These are phyloP conservation scores for Alternaria conjuncta DNA, from an alignment of 2,329 filamentous ascomycete species.

Conservation along the genomic window DNA sequence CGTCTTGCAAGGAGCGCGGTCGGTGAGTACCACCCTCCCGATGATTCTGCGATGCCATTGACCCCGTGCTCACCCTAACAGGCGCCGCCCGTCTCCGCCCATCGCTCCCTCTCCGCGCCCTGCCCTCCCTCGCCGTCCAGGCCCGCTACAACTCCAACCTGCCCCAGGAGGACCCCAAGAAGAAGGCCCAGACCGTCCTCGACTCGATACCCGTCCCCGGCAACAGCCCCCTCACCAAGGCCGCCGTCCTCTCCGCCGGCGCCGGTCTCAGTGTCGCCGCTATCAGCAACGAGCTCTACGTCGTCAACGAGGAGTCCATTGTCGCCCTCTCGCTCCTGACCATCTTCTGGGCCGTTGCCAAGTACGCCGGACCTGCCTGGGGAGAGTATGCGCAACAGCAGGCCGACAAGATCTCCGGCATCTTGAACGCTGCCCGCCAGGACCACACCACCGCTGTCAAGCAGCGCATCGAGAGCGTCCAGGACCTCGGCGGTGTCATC, in stretches of 20 bases:
- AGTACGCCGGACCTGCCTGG: conserved; percentile 93
- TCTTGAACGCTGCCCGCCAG: conserved; percentile 90
- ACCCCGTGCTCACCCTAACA: conserved; percentile 52
- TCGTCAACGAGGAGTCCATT: conserved; percentile 98
- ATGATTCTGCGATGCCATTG: conserved; percentile 51
- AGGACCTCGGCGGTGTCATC: conserved; percentile 93
- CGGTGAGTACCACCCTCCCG: conserved; percentile 68
- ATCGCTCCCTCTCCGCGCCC: conserved; percentile 73
- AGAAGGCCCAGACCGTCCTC: conserved; percentile 94
- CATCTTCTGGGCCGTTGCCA: conserved; percentile 90
- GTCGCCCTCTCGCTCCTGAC: conserved; percentile 90
- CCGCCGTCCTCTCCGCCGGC: conserved; percentile 91
- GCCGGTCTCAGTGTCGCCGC: conserved; percentile 91
- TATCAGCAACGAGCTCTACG: conserved; percentile 99
- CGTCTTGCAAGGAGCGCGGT: conserved; percentile 94
- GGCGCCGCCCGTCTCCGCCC: conserved; percentile 88
- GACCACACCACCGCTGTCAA: conserved; percentile 97
- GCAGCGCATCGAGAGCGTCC: conserved; percentile 89
- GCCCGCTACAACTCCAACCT: conserved; percentile 78
- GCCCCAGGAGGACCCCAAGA: conserved; percentile 87
- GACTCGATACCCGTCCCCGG: conserved; percentile 92
- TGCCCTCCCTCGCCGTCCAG: conserved; percentile 76
- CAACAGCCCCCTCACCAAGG: conserved; percentile 92
- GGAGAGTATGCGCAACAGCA: conserved; percentile 89
- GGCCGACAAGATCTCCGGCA: conserved; percentile 89